A percentile compares a stretch with the other conserved stretches of the same genome.
Conservation (phyloP, 306 rosid genomes). For the Mucuna pruriens region DNA sequence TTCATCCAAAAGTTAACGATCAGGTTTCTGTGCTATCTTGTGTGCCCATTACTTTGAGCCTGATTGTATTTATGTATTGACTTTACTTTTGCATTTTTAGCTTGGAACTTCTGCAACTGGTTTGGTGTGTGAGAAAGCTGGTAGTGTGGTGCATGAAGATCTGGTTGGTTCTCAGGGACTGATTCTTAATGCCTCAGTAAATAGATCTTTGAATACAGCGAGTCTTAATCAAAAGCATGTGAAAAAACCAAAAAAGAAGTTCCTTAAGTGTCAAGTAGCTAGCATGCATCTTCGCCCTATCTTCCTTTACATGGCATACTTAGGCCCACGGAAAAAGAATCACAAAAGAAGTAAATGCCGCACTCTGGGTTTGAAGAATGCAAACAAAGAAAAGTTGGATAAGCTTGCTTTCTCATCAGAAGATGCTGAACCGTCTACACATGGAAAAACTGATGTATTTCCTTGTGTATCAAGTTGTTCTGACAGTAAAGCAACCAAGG, state of each 20-base stretch:
- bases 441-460: conserved; percentile 42
- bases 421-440: conserved; percentile 65
- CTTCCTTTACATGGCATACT: conserved; percentile 47
- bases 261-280: conserved; percentile 49
- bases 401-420: conserved; percentile 47
- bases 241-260: conserved; percentile 58
- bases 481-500: conserved; percentile 46
- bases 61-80: conserved; percentile 7
- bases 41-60: background rate
- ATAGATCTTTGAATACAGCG: conserved; percentile 34
- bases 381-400: conserved; percentile 39
- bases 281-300: conserved; percentile 52
- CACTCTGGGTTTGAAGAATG: conserved; percentile 32
- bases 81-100: conserved; percentile 42
- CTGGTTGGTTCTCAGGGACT: conserved; percentile 40
- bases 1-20: conserved; percentile 35
- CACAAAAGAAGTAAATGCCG: conserved; percentile 56
- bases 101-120: conserved; percentile 46
- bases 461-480: conserved; percentile 23
- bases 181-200: conserved; percentile 37
- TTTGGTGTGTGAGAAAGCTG: conserved; percentile 36
- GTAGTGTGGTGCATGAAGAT: conserved; percentile 30
- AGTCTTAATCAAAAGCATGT: conserved; percentile 44
- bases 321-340: conserved; percentile 53
- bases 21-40: conserved; percentile 42